These are phyloP conservation scores for Chamaecyparis obtusa DNA, from an alignment of 75 land plant genomes.

Conservation along the genomic window DNA sequence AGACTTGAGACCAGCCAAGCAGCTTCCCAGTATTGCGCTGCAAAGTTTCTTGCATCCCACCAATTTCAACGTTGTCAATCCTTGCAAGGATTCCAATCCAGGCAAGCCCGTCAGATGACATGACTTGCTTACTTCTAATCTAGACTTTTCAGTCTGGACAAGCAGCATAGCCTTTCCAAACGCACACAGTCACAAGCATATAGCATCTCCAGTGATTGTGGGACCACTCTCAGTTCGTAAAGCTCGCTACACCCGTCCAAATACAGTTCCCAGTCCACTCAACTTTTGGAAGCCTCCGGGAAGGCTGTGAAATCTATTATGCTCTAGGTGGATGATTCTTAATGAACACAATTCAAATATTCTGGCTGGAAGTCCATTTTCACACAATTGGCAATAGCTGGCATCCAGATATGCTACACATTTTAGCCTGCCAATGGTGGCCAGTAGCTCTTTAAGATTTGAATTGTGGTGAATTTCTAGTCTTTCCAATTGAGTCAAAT, in stretches of 20 bases:
- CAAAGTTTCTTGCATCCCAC: too few relatives aligned
- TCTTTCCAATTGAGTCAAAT: neutral
- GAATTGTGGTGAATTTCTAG: neutral
- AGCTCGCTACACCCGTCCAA: neutral
- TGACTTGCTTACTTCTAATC: neutral
- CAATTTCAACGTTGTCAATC: neutral
- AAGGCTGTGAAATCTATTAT: neutral
- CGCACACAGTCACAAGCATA: too few relatives aligned
- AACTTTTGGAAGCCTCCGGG: neutral
- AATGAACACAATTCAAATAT: neutral
- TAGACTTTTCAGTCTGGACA: neutral
- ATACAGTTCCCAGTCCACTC: neutral
- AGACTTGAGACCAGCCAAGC: too few relatives aligned
- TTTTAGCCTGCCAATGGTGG: neutral
- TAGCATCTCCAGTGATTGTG: neutral
- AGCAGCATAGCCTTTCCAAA: too few relatives aligned
- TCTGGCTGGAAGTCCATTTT: neutral
- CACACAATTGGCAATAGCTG: neutral
- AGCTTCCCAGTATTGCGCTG: too few relatives aligned
- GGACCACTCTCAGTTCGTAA: neutral
- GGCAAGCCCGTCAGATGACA: neutral
- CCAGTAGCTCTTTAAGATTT: neutral
- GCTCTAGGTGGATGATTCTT: neutral
- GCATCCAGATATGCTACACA: neutral
- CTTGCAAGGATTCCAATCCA: neutral